Base-by-base conservation (phyloP, 768 basidiomycete genomes). In the Fibroporia radiculosa region DNA sequence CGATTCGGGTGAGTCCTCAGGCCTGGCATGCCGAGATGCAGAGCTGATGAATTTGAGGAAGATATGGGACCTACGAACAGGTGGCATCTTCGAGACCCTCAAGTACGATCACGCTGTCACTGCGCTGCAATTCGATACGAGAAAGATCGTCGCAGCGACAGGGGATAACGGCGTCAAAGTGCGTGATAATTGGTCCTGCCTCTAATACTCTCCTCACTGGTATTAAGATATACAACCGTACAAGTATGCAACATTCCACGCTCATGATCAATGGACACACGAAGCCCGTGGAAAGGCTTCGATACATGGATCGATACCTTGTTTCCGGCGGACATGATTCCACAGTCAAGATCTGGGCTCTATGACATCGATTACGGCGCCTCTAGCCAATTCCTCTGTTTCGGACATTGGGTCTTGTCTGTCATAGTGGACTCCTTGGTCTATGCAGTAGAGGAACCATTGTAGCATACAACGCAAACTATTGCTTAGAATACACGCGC, bases 11-110 rank as follows among this genome's bases (percentile, higher is more conserved):
- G 58, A 56, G 82, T 67, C 13, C 12, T 6, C 34, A 25, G 39
- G 41, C 40, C 37, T n/a, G 13, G 27, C 8, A 39, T 38, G 19
- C 33, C 25, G 13, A 33, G 35, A 34, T 51, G 37, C 28, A n/a
- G n/a, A n/a, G n/a, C 27, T 39, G 35, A 37, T 16, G 26, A 28
- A 7, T 29, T 25, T 32, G 20, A 37, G 34, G 11, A 45, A 95
- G 91, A 89, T 96, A 48, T 98, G 96, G 96, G 96, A 99, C 58
- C 77, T 99, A 23, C 82, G 96, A 13, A 90, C 82, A 10, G 95
- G 96, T 8, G 75, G 81, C 20, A 82, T 84, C 28, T 80, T 85
- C 43, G 95, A 99, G 56, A 88, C 89, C 4, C 78, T 98, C 53
- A 77, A 82, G 52, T 96, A 88, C 62, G 93, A 98, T 54, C 81